Percentiles rank a stretch among this genome's conserved stretches.
These are phyloP conservation scores for Naumovozyma baii DNA, from an alignment of 805 yeast genomes.

Conservation along the genomic window DNA sequence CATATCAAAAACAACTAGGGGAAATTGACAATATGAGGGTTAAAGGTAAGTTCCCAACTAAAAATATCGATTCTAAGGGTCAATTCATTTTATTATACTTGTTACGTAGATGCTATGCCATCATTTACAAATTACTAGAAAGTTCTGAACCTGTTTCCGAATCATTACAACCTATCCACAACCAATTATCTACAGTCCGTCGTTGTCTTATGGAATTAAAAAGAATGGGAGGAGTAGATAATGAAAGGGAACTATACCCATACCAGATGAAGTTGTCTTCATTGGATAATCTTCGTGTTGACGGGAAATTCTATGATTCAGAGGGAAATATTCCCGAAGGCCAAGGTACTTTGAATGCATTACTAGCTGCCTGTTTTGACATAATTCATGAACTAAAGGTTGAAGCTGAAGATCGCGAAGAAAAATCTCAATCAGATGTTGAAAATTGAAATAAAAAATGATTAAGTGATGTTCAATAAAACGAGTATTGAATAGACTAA, in stretches of 20 bases:
- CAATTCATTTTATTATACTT: conserved; percentile 62
- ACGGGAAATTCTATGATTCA: conserved; percentile 79
- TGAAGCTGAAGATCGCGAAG: conserved; percentile 62
- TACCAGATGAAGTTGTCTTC: conserved; percentile 90
- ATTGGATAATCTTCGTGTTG: conserved; percentile 74
- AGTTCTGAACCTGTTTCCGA: conserved; percentile 94
- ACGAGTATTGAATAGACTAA: no score
- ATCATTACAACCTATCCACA: conserved; percentile 85
- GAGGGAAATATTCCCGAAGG: conserved; percentile 93
- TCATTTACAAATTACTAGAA: conserved; percentile 79
- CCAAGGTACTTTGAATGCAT: conserved; percentile 87
- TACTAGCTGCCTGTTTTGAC: conserved; percentile 90
- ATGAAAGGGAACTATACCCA: conserved; percentile 85
- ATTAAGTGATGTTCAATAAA: background rate
- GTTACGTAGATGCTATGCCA: conserved; percentile 82
- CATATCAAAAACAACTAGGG: conserved; percentile 65
- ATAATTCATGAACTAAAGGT: conserved; percentile 82
- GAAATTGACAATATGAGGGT: conserved; percentile 66
- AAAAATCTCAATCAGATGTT: conserved; percentile 4
- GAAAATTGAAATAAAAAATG: background rate
- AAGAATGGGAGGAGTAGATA: conserved; percentile 84
- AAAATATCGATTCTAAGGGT: conserved; percentile 37
- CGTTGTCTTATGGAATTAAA: conserved; percentile 83
- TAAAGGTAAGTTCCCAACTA: conserved; percentile 44
- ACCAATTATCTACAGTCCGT: conserved; percentile 85